Base-by-base conservation (phyloP, 495 filamentous ascomycete species). In the Lentithecium fluviatile region DNA sequence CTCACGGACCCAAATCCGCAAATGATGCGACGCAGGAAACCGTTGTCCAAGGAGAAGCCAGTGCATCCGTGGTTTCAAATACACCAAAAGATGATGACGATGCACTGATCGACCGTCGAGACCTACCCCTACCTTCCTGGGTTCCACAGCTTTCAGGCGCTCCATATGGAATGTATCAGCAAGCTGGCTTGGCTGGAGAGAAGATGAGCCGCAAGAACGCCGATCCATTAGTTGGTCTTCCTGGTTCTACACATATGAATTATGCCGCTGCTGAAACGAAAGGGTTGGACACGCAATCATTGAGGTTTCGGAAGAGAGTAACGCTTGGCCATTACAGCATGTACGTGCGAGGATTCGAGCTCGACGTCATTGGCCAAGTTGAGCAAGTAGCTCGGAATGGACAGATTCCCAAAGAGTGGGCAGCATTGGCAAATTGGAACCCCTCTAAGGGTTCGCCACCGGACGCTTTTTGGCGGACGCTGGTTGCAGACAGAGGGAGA, bases 381-480 rank as follows among this genome's bases (percentile, higher is more conserved):
- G 47, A 51, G 21, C 52, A 64, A 3, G 53, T 58, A 0, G 54
- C 71, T 20, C 58, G 49, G 24, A 38, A 45, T 15, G 71, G 69
- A 19, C 45, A 48, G 2, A 70, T 73, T 8, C 69, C 69, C 5
- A 20, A 17, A 3, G 34, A 56, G n/a, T 73, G 71, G 69, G 23
- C 50, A 2, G 32, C 60, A 8, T 37, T 69, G 10, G 73, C 46
- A 15, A 58, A 50, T 32, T 61, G 72, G 70, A 20, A 32, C 0
- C 50, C 65, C 17, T 17, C 43, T 46, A 29, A 42, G 2, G 45
- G 60, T 45, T 53, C 68, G 36, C 69, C 70, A 5, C 73, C 73
- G 0, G 73, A 76, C 6, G 66, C 67, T 8, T 74, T 78, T 45
- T 78, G 75, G 76, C 56, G 76, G 1, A 78, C 77, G 0, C 45